Base-by-base conservation (phyloP, 805 yeast genomes). In the Yueomyces sinensis region DNA sequence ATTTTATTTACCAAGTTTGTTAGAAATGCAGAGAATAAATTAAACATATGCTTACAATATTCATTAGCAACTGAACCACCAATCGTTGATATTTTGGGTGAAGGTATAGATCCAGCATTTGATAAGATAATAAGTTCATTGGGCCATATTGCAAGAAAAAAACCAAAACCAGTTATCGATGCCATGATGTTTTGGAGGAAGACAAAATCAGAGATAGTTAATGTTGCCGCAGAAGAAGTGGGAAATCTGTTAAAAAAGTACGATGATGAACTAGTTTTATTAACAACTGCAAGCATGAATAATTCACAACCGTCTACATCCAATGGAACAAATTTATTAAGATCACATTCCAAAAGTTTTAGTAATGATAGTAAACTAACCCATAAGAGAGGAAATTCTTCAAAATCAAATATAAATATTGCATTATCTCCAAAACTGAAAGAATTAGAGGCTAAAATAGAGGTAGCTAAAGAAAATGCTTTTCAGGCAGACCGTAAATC, bases 101-200 rank as follows among this genome's bases (percentile, higher is more conserved):
- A 80, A 49, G 96, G 96, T 1, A 76, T 72, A 1, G 97, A 91
- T 49, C 76, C 81, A 0, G 72, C 70, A 16, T 89, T 91, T 52
- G 98, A 91, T 56, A 74, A 81, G 47, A 82, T 86, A 34, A 72
- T 93, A 16, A 74, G 74, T 13, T 81, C 95, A 0, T 61, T 91
- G 36, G 98, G 98, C 7, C 82, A 82, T 52, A 82, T 91, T 27
- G 93, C 98, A 1, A 69, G 84, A 37, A 68, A 78, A 18, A 82
- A 84, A 44, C 96, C 97, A 0, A 87, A 84, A 50, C 94, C 95
- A 0, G 95, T 91, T 1, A 86, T 93, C 24, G 99, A 91, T 55
- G 84, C 94, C 5, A 94, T 91, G 39, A 87, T 91, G 97, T 87
- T 82, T 52, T 91, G 99, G 99, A 70, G 97, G 40, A 83, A 89